Evolutionary conservation across 2,329 filamentous ascomycete species (phyloP).

Genomic region (Pseudogymnoascus sp.): DNA sequence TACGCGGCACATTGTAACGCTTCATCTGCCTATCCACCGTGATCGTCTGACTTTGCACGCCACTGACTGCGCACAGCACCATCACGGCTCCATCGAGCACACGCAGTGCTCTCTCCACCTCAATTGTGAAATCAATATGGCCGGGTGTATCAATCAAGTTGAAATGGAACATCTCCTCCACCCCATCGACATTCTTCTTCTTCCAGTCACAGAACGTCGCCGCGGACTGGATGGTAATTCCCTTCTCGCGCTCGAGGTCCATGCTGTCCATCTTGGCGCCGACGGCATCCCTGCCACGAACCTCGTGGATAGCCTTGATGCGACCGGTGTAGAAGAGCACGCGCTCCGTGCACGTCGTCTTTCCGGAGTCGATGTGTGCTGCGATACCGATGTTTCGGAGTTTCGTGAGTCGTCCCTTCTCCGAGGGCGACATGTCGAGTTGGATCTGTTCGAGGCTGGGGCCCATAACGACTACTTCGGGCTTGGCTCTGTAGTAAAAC

Average conservation of each 20-base stretch:
- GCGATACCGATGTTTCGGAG: conserved; percentile 98
- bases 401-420: conserved; percentile 66
- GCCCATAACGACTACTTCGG: neutral
- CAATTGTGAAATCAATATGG: conserved; percentile 98
- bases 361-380: conserved; percentile 96
- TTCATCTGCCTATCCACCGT: conserved; percentile 98
- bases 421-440: conserved; percentile 70
- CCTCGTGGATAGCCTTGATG: conserved; percentile 95
- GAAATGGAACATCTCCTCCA: conserved; percentile 89
- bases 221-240: conserved; percentile 97
- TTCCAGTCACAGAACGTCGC: conserved; percentile 97
- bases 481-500: neutral
- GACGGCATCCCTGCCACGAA: conserved; percentile 85
- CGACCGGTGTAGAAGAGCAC: conserved; percentile 97
- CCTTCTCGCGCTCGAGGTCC: conserved; percentile 96
- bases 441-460: conserved; percentile 52
- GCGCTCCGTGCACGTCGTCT: conserved; percentile 92
- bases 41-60: conserved; percentile 95
- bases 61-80: conserved; percentile 95
- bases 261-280: conserved; percentile 99
- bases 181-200: conserved; percentile 65
- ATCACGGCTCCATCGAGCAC: conserved; percentile 96
- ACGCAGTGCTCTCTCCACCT: conserved; percentile 89
- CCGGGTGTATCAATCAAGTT: conserved; percentile 98
- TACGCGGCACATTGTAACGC: conserved; percentile 89